Conservation (phyloP, 2,329 filamentous ascomycete genomes). For the Nothopassalora personata region DNA sequence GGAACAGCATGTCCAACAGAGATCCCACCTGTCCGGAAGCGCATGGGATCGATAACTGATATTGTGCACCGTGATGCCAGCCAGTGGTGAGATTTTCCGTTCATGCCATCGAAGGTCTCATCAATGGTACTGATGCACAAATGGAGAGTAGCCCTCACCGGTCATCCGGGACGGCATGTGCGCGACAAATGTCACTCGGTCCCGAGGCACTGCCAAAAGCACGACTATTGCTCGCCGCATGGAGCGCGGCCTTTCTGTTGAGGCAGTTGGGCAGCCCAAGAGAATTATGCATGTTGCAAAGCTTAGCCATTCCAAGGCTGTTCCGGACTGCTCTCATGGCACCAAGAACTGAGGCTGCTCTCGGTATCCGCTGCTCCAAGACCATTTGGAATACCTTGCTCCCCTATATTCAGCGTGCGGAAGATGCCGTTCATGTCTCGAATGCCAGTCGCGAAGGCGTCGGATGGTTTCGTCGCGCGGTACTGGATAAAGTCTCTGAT, state of each 20-base stretch:
- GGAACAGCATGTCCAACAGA: too few relatives aligned
- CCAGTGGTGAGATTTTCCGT: too few relatives aligned
- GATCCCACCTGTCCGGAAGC: too few relatives aligned
- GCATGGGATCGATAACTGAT: too few relatives aligned
- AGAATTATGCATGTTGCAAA: background rate
- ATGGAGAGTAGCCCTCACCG: too few relatives aligned
- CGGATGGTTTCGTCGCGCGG: constrained; percentile 26
- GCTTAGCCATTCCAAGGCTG: constrained; percentile 6
- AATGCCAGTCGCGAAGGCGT: constrained; percentile 23
- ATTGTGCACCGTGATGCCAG: too few relatives aligned
- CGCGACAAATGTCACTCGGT: background rate
- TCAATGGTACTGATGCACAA: too few relatives aligned
- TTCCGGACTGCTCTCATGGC: constrained; percentile 21
- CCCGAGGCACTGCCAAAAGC: background rate
- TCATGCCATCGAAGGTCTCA: too few relatives aligned
- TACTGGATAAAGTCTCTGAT: constrained; percentile 67
- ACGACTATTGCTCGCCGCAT: background rate
- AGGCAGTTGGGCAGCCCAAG: background rate
- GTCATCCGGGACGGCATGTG: background rate
- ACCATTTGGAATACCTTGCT: constrained; percentile 19
- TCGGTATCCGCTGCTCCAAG: constrained; percentile 18
- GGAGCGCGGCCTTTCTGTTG: background rate
- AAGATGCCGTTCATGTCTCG: constrained; percentile 36
- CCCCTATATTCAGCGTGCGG: constrained; percentile 34
- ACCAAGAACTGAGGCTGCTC: constrained; percentile 16